Evolutionary conservation across 495 filamentous ascomycete genomes (phyloP).

Genomic region (Oidiodendron maius): DNA sequence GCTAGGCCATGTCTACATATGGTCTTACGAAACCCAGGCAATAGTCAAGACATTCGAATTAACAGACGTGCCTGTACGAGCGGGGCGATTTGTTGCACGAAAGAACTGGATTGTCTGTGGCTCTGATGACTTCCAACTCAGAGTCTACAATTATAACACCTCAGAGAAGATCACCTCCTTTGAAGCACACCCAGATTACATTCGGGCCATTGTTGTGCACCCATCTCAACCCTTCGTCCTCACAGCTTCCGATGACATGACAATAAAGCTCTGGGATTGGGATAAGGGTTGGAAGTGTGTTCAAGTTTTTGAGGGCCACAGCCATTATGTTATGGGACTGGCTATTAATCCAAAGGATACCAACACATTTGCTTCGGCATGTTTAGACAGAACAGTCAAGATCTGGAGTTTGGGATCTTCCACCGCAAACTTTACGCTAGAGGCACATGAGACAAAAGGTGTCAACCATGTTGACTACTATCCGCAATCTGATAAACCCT

Average conservation of each 20-base stretch:
- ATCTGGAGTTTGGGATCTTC: conserved; percentile 93
- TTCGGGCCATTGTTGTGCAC: conserved; percentile 95
- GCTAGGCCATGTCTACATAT: conserved; percentile 94
- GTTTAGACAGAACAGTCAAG: conserved; percentile 89
- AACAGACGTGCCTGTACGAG: conserved; percentile 96
- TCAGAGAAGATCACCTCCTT: conserved; percentile 98
- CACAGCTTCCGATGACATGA: conserved; percentile 98
- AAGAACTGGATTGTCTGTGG: conserved; percentile 99
- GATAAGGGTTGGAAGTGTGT: conserved; percentile 98
- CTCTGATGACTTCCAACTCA: conserved; percentile 95
- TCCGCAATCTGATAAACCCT: conserved; percentile 92
- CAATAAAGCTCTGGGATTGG: conserved; percentile 99
- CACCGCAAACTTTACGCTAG: conserved; percentile 89
- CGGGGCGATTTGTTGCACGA: conserved; percentile 90
- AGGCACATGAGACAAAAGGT: conserved; percentile 96
- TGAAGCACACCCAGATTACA: conserved; percentile 98
- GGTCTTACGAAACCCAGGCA: conserved; percentile 95
- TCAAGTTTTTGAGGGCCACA: conserved; percentile 96
- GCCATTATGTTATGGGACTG: conserved; percentile 97
- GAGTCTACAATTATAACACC: conserved; percentile 98
- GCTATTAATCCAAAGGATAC: conserved; percentile 99
- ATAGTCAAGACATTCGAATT: conserved; percentile 99
- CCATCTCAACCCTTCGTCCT: conserved; percentile 93
- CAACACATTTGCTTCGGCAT: conserved; percentile 95
- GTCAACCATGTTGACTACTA: conserved; percentile 94